A percentile compares a stretch with the other conserved stretches of the same genome.
phyloP scores from a whole-genome alignment of 768 basidiomycete genomes.

The Naganishia kalamii region DNA sequence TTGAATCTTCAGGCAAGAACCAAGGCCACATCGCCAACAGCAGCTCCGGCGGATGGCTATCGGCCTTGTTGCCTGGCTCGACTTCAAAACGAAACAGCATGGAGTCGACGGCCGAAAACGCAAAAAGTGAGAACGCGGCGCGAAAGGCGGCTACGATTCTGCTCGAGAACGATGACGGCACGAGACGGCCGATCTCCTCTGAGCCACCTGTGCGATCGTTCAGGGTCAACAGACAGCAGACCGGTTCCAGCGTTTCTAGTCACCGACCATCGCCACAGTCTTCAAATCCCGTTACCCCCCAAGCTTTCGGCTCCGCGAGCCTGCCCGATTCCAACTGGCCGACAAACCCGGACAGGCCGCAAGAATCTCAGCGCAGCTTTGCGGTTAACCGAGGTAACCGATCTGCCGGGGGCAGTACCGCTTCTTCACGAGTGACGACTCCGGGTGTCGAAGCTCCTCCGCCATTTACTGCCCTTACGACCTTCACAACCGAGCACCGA shows the following conservation, averaged over 20 bases:
- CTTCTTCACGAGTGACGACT: conserved; percentile 12
- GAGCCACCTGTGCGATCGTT: conserved; percentile 7
- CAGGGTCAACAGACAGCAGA: conserved; percentile 14
- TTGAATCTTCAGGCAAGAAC: not conserved
- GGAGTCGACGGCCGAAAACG: not conserved
- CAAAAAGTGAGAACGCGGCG: conserved; percentile 7
- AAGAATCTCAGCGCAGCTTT: conserved; percentile 16
- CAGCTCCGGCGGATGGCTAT: conserved; percentile 18
- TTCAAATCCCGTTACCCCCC: conserved; percentile 1
- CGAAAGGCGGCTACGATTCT: not conserved
- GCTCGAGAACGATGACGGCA: not conserved
- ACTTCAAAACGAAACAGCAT: not conserved
- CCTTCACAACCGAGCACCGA: not conserved
- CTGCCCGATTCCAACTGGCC: conserved; percentile 2
- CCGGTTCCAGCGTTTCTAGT: not conserved
- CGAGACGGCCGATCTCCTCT: not conserved
- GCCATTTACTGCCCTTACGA: not conserved
- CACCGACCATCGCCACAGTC: not conserved
- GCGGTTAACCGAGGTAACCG: conserved; percentile 16
- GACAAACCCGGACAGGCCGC: not conserved
- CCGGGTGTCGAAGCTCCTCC: not conserved
- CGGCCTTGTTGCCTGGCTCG: conserved; percentile 7
- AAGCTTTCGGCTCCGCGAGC: not conserved
- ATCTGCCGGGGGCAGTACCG: conserved; percentile 1
- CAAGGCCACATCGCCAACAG: conserved; percentile 6